Evolutionary conservation across 305 asterid species (phyloP).

Genomic region (Galium porrigens): DNA sequence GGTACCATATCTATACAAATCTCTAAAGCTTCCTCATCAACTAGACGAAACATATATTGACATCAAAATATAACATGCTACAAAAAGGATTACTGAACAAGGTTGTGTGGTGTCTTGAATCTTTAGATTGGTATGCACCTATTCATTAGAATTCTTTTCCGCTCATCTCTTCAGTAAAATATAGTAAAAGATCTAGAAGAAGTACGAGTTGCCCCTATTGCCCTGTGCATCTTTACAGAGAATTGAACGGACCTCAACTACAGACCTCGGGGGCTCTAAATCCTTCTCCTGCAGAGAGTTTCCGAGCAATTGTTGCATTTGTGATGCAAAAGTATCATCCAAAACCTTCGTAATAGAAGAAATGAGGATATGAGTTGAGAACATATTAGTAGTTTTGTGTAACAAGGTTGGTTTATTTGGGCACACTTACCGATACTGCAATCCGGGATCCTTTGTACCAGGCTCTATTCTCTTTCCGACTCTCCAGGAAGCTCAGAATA

Average conservation of each 20-base stretch:
- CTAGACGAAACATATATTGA: conserved; percentile 4
- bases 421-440: conserved; percentile 34
- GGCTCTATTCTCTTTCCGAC: conserved; percentile 40
- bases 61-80: neutral
- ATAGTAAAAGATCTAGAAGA: conserved; percentile 11
- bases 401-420: neutral
- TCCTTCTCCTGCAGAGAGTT: conserved; percentile 36
- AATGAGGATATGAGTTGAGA: neutral
- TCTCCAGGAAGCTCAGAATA: conserved; percentile 34
- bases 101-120: neutral
- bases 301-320: conserved; percentile 42
- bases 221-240: conserved; percentile 35
- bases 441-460: conserved; percentile 42
- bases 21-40: neutral
- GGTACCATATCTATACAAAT: neutral
- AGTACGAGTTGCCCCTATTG: conserved; percentile 22
- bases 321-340: conserved; percentile 41
- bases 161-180: neutral
- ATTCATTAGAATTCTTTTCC: too few relatives aligned
- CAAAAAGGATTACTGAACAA: neutral
- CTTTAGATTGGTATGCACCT: neutral
- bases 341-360: conserved; percentile 22
- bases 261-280: conserved; percentile 36
- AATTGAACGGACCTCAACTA: conserved; percentile 36
- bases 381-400: neutral